Base-by-base conservation (phyloP, 2,329 filamentous ascomycete genomes). In the Botrytis elliptica region DNA sequence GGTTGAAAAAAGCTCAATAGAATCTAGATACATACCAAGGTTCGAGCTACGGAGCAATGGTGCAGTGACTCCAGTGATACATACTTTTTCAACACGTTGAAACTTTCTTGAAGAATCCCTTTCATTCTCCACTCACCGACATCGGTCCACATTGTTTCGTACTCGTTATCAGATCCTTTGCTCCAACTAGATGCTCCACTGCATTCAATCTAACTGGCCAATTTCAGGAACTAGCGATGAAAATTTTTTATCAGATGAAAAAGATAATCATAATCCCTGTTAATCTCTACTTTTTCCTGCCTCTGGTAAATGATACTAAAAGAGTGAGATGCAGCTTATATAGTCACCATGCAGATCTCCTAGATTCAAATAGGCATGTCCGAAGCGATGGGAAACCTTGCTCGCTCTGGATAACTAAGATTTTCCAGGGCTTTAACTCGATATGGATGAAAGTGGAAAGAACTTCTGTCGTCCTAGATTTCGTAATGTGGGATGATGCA, bases 171-270 rank as follows among this genome's bases (percentile, higher is more conserved):
- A 70, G 67, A 71, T 71, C 67, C 33, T 71, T 46, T 62, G 42
- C 44, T 33, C 38, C 25, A 40, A 44, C n/a, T 36, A 44, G 12
- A 49, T 42, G 44, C 46, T 57, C 42, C 36, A 57, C 60, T 42
- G 14, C 12, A 29, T 36, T 18, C 46, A 66, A 52, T 49, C n/a
- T 71, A 44, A 44, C 10, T 67, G 59, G 70, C n/a, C 22, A 25
- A 64, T 38, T 25, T 6, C 18, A 29, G 4, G 29, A 20, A 40
- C 46, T 68, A 72, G 36, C 33, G 40, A 49, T 55, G 70, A 68
- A 72, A 72, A 59, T 49, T 67, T 72, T 72, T 72, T 60, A 68
- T 72, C 70, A 59, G 70, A 72, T 72, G 70, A 40, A 68, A 72
- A 49, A 72, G 62, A 72, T 72, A 72, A 72, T 72, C 70, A 40